A percentile compares a stretch with the other conserved stretches of the same genome.
These are phyloP conservation scores for Yamadazyma phyllophila DNA, from an alignment of 805 yeast species.

Conservation along the genomic window DNA sequence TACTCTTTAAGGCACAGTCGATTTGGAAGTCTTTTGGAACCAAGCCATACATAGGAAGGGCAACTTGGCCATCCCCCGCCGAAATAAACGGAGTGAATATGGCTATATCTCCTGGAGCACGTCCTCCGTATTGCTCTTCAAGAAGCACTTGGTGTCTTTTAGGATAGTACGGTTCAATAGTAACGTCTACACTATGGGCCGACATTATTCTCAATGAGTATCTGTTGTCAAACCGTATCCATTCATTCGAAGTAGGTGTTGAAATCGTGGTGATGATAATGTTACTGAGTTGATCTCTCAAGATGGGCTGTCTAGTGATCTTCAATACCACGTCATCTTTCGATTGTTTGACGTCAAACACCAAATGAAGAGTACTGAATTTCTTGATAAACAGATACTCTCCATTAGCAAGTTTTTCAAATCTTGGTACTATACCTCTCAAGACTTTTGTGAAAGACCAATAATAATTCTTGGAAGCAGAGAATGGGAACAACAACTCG, in stretches of 20 bases:
- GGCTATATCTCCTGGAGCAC: constrained; percentile 5
- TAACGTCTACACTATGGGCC: neutral
- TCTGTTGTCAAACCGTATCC: constrained; percentile 40
- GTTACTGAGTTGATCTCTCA: neutral
- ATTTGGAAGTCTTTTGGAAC: constrained; percentile 7
- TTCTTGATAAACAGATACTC: constrained; percentile 9
- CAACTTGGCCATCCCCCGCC: constrained; percentile 6
- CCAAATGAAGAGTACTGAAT: constrained; percentile 22
- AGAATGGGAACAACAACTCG: constrained; percentile 23
- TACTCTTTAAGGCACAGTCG: constrained; percentile 17
- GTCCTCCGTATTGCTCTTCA: constrained; percentile 3
- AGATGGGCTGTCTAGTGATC: constrained; percentile 22
- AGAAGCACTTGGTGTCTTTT: constrained; percentile 9
- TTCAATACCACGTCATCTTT: constrained; percentile 9
- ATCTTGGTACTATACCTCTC: constrained; percentile 27
- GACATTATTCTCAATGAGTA: constrained; percentile 31
- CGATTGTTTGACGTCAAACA: constrained; percentile 14
- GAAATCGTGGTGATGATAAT: neutral
- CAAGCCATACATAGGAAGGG: constrained; percentile 17
- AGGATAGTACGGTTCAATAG: constrained; percentile 18
- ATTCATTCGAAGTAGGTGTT: constrained; percentile 12
- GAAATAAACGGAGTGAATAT: constrained; percentile 11
- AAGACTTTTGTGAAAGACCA: constrained; percentile 41
- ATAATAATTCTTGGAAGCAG: constrained; percentile 35
- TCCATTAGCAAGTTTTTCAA: constrained; percentile 11